Evolutionary conservation across 306 rosid genomes (phyloP).

Genomic region (Echinosophora koreensis): DNA sequence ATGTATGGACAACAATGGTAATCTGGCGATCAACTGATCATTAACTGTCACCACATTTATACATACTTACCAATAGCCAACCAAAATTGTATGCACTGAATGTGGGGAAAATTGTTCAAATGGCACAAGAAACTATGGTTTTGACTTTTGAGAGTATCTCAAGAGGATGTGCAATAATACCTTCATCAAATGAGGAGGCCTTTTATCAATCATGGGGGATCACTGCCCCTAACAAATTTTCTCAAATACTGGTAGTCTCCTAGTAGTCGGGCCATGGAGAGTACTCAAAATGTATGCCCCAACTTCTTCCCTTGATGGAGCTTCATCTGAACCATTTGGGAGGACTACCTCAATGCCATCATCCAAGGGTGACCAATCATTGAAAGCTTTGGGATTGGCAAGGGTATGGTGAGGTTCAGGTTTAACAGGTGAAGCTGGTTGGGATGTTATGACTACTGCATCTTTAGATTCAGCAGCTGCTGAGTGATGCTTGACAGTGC

Average conservation of each 20-base stretch:
- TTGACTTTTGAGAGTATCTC: constrained; percentile 8
- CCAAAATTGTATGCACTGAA: constrained; percentile 25
- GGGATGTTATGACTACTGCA: constrained; percentile 16
- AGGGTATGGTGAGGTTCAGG: constrained; percentile 21
- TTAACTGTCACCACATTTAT: constrained; percentile 9
- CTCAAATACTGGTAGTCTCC: constrained; percentile 59
- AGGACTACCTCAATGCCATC: constrained; percentile 63
- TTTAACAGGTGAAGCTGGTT: constrained; percentile 40
- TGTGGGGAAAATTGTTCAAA: constrained; percentile 14
- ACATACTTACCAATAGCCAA: not conserved
- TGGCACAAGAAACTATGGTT: not conserved
- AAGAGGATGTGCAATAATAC: constrained; percentile 24
- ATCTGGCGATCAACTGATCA: constrained; percentile 6
- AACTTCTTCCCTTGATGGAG: constrained; percentile 58
- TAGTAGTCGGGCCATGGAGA: constrained; percentile 43
- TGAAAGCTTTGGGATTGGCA: constrained; percentile 1
- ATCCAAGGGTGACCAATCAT: constrained; percentile 79
- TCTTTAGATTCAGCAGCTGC: constrained; percentile 41
- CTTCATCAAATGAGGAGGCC: constrained; percentile 21
- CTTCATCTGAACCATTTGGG: constrained; percentile 49
- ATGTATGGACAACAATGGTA: constrained; percentile 14
- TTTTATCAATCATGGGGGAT: constrained; percentile 26
- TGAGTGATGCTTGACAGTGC: constrained; percentile 41
- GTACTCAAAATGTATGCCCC: constrained; percentile 46
- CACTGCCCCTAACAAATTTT: constrained; percentile 44